Evolutionary conservation across 2,329 filamentous ascomycete genomes (phyloP).

Genomic region (Alternaria angustiovoidea): DNA sequence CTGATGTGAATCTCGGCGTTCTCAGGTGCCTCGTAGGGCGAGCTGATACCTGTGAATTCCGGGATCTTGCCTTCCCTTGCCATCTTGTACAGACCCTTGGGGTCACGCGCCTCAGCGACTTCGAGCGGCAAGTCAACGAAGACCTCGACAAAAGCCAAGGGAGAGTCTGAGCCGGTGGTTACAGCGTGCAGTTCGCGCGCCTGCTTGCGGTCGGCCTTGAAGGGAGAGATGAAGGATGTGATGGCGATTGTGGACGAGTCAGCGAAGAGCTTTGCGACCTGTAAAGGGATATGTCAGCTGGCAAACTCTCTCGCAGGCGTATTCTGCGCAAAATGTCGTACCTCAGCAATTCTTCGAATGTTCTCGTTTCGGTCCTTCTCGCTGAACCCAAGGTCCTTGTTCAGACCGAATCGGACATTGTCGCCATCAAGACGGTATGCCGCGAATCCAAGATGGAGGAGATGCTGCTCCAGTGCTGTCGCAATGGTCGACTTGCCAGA

Average conservation of each 20-base stretch:
- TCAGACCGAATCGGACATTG: conserved; percentile 97
- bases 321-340: conserved; percentile 26
- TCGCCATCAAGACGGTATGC: conserved; percentile 97
- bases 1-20: conserved; percentile 86
- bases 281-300: conserved; percentile 1
- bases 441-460: conserved; percentile 81
- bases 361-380: conserved; percentile 96
- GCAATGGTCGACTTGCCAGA: conserved; percentile 98
- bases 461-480: conserved; percentile 94
- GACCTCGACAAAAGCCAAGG: conserved; percentile 91
- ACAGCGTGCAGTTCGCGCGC: conserved; percentile 81
- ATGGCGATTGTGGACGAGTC: conserved; percentile 87
- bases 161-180: conserved; percentile 61
- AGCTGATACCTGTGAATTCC: conserved; percentile 95
- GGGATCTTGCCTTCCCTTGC: conserved; percentile 92
- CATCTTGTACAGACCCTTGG: conserved; percentile 98
- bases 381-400: conserved; percentile 95
- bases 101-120: conserved; percentile 92
- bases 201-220: conserved; percentile 82
- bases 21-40: conserved; percentile 90
- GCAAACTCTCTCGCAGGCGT: neutral
- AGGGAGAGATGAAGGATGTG: conserved; percentile 96
- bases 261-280: conserved; percentile 95
- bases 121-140: conserved; percentile 90
- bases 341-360: conserved; percentile 92